Evolutionary conservation across 805 yeast species (phyloP), one percentile per base, ranked within the genome.

Genomic region (Ogataea ganodermae): DNA sequence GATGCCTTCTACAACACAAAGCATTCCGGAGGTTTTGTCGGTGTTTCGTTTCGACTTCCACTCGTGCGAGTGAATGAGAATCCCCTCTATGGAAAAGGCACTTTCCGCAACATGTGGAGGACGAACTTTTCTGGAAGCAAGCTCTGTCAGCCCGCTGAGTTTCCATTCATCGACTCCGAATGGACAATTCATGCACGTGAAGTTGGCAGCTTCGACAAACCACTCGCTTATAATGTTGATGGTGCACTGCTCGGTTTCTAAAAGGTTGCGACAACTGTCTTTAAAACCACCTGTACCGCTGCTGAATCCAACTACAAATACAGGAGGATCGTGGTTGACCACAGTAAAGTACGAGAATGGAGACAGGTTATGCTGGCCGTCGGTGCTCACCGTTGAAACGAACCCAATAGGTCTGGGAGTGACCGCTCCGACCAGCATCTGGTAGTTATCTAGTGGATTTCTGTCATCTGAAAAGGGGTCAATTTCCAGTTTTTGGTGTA

Each of bases 181-280:
- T 3, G 84, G 84, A 1, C 80, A 69, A 50, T 72, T 64, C 23
- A 67, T 68, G 13, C 74, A 62, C n/a, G 78, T 60, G 49, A 64
- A 72, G 58, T 82, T 80, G 6, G 84, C 83, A 24, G 85, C 85
- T 50, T 81, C 86, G 22, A 74, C 62, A 52, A 79, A 78, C 84
- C 84, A 81, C 60, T 82, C 86, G 41, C 79, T 69, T 32, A 81
- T 72, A 40, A 81, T 70, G 57, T 74, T 81, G 52, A 81, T 71
- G 14, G 83, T 77, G 43, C 73, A 69, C 55, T 81, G 86, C 3
- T 60, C 66, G 2, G 80, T 78, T 14, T 72, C 78, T 20, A 76
- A 55, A 14, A 80, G 58, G 55, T 80, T 80, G 8, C 50, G 52
- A 42, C 67, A 61, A 6, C 84, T 71, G 59, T 81, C 84, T 58